Evolutionary conservation across 2,329 filamentous ascomycete species (phyloP), one percentile per base, ranked within the genome.

Genomic region (Juglanconis sp.): DNA sequence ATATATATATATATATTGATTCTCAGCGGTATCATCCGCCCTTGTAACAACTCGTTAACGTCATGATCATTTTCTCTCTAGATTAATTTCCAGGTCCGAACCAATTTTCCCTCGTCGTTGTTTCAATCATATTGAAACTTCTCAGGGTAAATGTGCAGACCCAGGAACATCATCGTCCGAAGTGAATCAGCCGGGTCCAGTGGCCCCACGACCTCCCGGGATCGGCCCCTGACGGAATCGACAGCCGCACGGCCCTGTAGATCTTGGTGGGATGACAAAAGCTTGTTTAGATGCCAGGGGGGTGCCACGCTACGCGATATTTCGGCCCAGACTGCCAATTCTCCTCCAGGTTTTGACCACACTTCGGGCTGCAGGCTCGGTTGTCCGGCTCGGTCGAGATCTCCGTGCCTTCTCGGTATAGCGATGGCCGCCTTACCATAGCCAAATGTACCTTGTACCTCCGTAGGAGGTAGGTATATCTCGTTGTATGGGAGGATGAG

Each of bases 161-260:
- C 15, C n/a, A 48, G 58, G 53, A 52, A n/a, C 48, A n/a, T 56
- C 32, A 48, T 2, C 53, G 44, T 60, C 58, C 53, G 58, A 53
- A 60, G 31, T 47, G 32, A 5, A 44, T 53, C 35, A 53, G 52
- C 52, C 52, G 52, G 10, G 10, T 42, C 10, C 10, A 15, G 10
- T 13, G 11, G 4, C 38, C 38, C 38, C 4, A 10, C 6, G 11
- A 13, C 11, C n/a, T 42, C 38, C 38, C 38, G 38, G 38, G 38
- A 42, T 42, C 11, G 4, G n/a, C 4, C 10, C 38, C 10, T 7
- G n/a, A 42, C n/a, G 38, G 38, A 42, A 13, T 42, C 5, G 24
- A 24, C 24, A 24, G 24, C 24, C 24, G 24, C 24, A 42, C n/a
- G 38, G 38, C 38, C 38, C 38, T 15, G 38, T 42, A 4, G 38